Evolutionary conservation across 306 rosid species (phyloP), one percentile per base, ranked within the genome.

Genomic region (Vicia faba): DNA sequence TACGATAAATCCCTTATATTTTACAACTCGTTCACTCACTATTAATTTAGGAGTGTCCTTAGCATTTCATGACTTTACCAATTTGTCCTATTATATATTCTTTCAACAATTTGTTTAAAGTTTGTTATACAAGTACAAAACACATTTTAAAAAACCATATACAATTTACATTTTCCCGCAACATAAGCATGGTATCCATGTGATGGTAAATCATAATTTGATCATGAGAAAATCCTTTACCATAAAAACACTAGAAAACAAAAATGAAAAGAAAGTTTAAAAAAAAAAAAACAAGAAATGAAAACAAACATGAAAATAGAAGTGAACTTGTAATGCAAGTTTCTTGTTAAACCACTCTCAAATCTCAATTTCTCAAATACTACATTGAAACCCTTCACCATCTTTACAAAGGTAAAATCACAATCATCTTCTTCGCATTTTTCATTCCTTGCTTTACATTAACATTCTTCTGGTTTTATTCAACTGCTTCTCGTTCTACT

Each of bases 251-350:
- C 45, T 59, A 15, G 26, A 36, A 60, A 60, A 36, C 65, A 60
- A 60, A 60, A 60, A 60, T 18, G 28, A 60, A 36, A 61, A 59
- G 0, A 6, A 8, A 6, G 3, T 13, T 29, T 25, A 2, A 55
- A 55, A 60, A 8, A 41, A 12, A 41, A 6, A 5, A 8, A 8
- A 63, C 41, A 41, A 7, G 2, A n/a, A 3, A 1, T 13, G 3
- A 43, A 12, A 13, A 8, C 13, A 7, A 3, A 43, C 3, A 49
- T 23, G 2, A 43, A 63, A 43, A 16, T n/a, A n/a, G 11, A 7
- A 66, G 18, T 41, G 23, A 12, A 13, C 50, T 14, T 68, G 20
- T 31, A 19, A 2, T 20, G 51, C 72, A 68, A 68, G 72, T 8
- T 36, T 67, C 59, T 56, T 29, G 19, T 15, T 29, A 4, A 31